phyloP scores from a whole-genome alignment of 106 monocot species.

The Apostasia shenzhenica region DNA sequence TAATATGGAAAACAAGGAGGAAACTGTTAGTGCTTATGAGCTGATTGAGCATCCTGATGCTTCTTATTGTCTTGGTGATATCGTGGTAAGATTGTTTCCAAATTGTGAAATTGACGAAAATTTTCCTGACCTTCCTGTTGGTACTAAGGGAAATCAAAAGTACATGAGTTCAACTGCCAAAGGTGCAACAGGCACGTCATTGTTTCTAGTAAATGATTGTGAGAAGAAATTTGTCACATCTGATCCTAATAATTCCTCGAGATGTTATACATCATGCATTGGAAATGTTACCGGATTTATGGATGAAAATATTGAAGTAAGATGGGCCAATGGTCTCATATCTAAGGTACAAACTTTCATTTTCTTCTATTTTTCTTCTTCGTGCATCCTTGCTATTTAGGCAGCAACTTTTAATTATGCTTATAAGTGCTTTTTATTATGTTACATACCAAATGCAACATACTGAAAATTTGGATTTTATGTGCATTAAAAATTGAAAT shows the following conservation, averaged over 20 bases:
- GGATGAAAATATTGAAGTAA: slow-evolving; percentile 66
- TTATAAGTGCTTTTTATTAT: too few relatives aligned
- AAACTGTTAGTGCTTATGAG: slow-evolving; percentile 86
- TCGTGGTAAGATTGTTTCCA: slow-evolving; percentile 39
- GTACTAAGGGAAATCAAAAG: background rate
- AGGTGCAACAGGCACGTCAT: background rate
- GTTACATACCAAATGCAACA: too few relatives aligned
- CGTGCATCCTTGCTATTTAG: too few relatives aligned
- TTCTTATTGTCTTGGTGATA: slow-evolving; percentile 62
- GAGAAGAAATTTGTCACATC: background rate
- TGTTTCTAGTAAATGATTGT: background rate
- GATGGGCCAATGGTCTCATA: slow-evolving; percentile 77
- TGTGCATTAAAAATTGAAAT: too few relatives aligned
- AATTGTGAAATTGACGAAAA: slow-evolving; percentile 21
- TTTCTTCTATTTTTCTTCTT: background rate
- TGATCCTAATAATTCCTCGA: slow-evolving; percentile 6
- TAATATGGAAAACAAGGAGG: slow-evolving; percentile 22
- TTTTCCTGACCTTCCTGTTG: slow-evolving; percentile 2
- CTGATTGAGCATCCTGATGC: slow-evolving; percentile 81
- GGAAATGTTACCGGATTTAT: slow-evolving; percentile 69
- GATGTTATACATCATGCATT: slow-evolving; percentile 47
- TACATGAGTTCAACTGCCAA: background rate
- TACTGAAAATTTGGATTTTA: too few relatives aligned
- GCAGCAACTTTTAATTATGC: too few relatives aligned
- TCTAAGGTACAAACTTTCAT: slow-evolving; percentile 48